Percentiles rank a stretch among this genome's conserved stretches.
phyloP scores from a whole-genome alignment of 2,329 filamentous ascomycete genomes.

The Aspergillus ochraceoroseus region DNA sequence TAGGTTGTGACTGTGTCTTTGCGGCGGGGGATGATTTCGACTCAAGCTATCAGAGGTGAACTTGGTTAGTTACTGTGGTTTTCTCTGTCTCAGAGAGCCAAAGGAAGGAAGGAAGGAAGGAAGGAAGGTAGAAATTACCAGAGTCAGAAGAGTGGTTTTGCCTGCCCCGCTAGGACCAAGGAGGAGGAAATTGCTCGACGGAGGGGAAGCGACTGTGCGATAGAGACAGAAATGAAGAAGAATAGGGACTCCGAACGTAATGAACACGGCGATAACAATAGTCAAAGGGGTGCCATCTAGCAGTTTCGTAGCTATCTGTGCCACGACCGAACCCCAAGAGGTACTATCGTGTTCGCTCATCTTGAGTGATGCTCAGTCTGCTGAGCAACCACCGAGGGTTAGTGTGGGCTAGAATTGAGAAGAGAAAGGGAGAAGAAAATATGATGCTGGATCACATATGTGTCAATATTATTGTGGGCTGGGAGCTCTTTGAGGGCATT shows the following conservation, averaged over 20 bases:
- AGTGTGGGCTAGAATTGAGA: background rate
- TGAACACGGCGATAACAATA: slow-evolving; percentile 62
- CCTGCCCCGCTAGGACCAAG: slow-evolving; percentile 75
- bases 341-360: slow-evolving; percentile 32
- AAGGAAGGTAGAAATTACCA: slow-evolving; percentile 53
- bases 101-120: too few relatives aligned
- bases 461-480: background rate
- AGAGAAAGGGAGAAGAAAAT: background rate
- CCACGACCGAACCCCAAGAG: slow-evolving; percentile 39
- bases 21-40: slow-evolving; percentile 41
- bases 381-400: background rate
- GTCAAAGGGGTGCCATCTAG: slow-evolving; percentile 42
- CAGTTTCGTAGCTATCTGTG: slow-evolving; percentile 39
- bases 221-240: slow-evolving; percentile 73
- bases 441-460: background rate
- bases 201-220: slow-evolving; percentile 58
- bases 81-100: too few relatives aligned
- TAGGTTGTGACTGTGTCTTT: slow-evolving; percentile 37
- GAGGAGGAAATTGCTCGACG: slow-evolving; percentile 68
- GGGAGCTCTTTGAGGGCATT: background rate
- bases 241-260: slow-evolving; percentile 69
- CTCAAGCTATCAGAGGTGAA: slow-evolving; percentile 37
- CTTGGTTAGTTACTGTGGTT: too few relatives aligned
- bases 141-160: slow-evolving; percentile 82
- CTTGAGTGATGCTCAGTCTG: slow-evolving; percentile 11